phyloP scores from a whole-genome alignment of 2,329 filamentous ascomycete species.

The Aspergillus puulaauensis region DNA sequence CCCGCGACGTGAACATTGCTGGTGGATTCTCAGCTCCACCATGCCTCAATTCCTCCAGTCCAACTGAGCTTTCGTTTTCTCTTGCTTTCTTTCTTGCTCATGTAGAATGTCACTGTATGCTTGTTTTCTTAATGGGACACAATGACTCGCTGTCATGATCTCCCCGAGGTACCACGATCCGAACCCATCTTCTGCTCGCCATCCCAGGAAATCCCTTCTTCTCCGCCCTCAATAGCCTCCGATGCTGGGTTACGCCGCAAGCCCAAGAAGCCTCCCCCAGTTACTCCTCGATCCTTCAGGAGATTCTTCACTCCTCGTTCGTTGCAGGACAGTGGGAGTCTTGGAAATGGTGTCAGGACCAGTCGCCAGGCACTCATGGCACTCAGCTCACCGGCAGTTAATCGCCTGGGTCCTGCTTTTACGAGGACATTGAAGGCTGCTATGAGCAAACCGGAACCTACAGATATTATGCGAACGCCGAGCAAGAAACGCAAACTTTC shows the following conservation, averaged over 20 bases:
- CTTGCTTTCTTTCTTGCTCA: conserved; percentile 6
- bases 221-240: conserved; percentile 42
- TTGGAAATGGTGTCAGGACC: conserved; percentile 36
- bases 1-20: conserved; percentile 18
- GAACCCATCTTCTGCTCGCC: conserved; percentile 34
- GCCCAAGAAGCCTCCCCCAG: conserved; percentile 46
- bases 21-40: conserved; percentile 21
- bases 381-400: conserved; percentile 44
- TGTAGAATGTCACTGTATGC: conserved; percentile 24
- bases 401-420: conserved; percentile 44
- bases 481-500: conserved; percentile 48
- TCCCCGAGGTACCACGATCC: conserved; percentile 34
- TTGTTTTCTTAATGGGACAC: conserved; percentile 21
- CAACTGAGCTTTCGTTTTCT: conserved; percentile 3
- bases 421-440: conserved; percentile 36
- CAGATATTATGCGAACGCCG: conserved; percentile 37
- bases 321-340: conserved; percentile 35
- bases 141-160: conserved; percentile 34
- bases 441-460: conserved; percentile 28
- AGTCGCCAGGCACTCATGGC: conserved; percentile 46
- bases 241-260: conserved; percentile 38
- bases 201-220: conserved; percentile 39
- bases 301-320: conserved; percentile 53
- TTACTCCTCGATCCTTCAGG: conserved; percentile 52
- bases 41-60: conserved; percentile 16